A percentile compares a stretch with the other conserved stretches of the same genome.
phyloP scores from a whole-genome alignment of 306 rosid species.

The Senna siamea region DNA sequence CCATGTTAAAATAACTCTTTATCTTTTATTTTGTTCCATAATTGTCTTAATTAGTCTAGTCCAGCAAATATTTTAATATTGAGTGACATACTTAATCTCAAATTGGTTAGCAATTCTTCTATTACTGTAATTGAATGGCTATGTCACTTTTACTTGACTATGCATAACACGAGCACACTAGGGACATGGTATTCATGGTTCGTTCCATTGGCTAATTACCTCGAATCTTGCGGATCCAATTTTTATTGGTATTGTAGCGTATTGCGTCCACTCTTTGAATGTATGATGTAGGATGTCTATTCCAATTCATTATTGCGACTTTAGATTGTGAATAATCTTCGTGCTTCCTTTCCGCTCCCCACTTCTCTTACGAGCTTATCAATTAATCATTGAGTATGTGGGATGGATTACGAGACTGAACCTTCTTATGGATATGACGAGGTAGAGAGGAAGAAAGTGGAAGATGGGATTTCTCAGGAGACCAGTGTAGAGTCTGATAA shows the following conservation, averaged over 20 bases:
- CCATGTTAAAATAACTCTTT: too few species aligned
- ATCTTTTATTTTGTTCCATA: too few species aligned
- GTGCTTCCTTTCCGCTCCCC: background rate
- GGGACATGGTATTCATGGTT: too few species aligned
- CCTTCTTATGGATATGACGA: slow-evolving; percentile 43
- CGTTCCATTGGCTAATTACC: too few species aligned
- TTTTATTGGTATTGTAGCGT: background rate
- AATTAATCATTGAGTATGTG: slow-evolving; percentile 40
- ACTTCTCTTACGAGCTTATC: background rate
- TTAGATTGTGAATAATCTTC: slow-evolving; percentile 11
- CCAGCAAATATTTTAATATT: too few species aligned
- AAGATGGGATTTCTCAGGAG: slow-evolving; percentile 45
- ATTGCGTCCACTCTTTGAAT: background rate
- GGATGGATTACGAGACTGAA: slow-evolving; percentile 65
- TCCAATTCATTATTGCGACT: background rate
- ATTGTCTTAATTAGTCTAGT: too few species aligned
- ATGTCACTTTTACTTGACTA: background rate
- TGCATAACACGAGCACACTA: too few species aligned
- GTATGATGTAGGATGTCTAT: background rate
- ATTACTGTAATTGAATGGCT: background rate
- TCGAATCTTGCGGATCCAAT: background rate
- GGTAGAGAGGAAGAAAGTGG: slow-evolving; percentile 52
- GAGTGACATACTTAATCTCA: too few species aligned
- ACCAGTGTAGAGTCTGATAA: slow-evolving; percentile 44
- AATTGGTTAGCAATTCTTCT: slow-evolving; percentile 6